These are phyloP conservation scores for Elsinoe necatrix DNA, from an alignment of 2,329 filamentous ascomycete species.

Conservation along the genomic window DNA sequence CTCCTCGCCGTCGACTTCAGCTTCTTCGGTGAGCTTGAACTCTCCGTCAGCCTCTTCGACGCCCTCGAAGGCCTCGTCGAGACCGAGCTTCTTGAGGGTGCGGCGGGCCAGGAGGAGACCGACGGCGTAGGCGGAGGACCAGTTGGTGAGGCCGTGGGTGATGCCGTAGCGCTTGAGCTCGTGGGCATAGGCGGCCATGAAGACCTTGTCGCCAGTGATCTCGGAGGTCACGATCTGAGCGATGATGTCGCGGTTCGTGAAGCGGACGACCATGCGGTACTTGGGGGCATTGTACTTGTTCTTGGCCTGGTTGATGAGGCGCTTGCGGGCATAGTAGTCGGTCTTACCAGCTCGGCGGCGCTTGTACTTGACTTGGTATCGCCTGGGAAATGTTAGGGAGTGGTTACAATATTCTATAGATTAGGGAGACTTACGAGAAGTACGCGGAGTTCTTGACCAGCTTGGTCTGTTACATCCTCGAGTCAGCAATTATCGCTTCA, in stretches of 20 bases:
- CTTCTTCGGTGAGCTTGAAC: conserved; percentile 89
- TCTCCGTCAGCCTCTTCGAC: conserved; percentile 97
- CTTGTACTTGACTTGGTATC: conserved; percentile 99
- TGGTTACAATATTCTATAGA: conserved; percentile 9
- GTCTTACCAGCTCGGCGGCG: conserved; percentile 94
- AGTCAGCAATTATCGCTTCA: conserved; percentile 99
- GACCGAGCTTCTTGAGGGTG: conserved; percentile 90
- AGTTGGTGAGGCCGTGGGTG: conserved; percentile 98
- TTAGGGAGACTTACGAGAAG: conserved; percentile 68
- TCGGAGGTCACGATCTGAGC: conserved; percentile 95
- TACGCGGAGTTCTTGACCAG: conserved; percentile 95
- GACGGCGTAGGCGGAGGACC: conserved; percentile 93
- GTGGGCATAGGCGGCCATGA: conserved; percentile 85
- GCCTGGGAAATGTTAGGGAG: conserved; percentile 41
- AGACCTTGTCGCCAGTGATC: conserved; percentile 96
- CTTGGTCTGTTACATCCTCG: conserved; percentile 74
- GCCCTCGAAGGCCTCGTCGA: conserved; percentile 87
- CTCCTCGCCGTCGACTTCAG: conserved; percentile 74
- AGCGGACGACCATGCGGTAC: conserved; percentile 95
- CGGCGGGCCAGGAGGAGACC: conserved; percentile 96
- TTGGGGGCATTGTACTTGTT: conserved; percentile 99
- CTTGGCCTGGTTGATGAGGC: conserved; percentile 99
- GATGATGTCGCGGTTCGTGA: conserved; percentile 85
- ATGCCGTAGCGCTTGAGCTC: conserved; percentile 97
- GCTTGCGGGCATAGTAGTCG: conserved; percentile 99